These are phyloP conservation scores for Hordeum vulgare DNA, from an alignment of 176 grass and related monocot genomes.

Conservation along the genomic window MorexV3_pseudomolecules_assembly NC_058522.1:549995385-549995884, in stretches of 20 bases:
- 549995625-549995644: slow-evolving; percentile 31
- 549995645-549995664: slow-evolving; percentile 46
- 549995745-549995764: slow-evolving; percentile 19
- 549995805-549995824: neutral
- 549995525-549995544: neutral
- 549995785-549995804: neutral
- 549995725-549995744: slow-evolving; percentile 72
- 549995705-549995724: slow-evolving; percentile 74
- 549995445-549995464: slow-evolving; percentile 14
- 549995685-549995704: slow-evolving; percentile 70
- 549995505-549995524: neutral
- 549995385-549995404: too few relatives aligned
- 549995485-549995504: slow-evolving; percentile 13
- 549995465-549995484: slow-evolving; percentile 31
- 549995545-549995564: slow-evolving; percentile 48
- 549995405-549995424: too few relatives aligned
- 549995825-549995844: too few relatives aligned
- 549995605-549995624: slow-evolving; percentile 12
- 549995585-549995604: too few relatives aligned
- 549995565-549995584: too few relatives aligned
- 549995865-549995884: slow-evolving; percentile 62
- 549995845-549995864: neutral
- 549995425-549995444: slow-evolving; percentile 9
- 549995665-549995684: slow-evolving; percentile 56
- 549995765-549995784: neutral